phyloP scores from a whole-genome alignment of 768 basidiomycete species.

The Podaxis sp. region DNA sequence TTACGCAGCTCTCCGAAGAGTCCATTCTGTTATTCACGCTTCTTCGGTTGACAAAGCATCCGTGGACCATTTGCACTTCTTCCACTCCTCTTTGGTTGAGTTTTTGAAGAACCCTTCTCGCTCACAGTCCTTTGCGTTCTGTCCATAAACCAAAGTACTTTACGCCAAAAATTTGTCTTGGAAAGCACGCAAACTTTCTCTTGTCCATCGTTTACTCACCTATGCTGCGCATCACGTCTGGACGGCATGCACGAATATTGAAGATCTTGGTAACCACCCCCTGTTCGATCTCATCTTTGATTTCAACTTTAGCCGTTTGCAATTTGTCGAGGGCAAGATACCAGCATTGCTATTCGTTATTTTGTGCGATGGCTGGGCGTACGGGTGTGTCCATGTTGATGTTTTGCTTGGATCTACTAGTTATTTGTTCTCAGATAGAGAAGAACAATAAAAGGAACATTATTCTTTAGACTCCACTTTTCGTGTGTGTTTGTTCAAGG shows the following conservation, averaged over 20 bases:
- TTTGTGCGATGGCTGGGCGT: background rate
- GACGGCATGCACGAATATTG: background rate
- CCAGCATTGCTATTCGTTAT: background rate
- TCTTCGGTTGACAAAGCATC: background rate
- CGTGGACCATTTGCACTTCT: background rate
- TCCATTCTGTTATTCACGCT: background rate
- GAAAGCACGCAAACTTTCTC: background rate
- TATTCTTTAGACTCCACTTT: background rate
- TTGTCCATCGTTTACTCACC: background rate
- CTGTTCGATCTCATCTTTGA: background rate
- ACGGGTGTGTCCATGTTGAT: background rate
- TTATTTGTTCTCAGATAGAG: background rate
- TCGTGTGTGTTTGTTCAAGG: background rate
- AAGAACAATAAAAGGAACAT: background rate
- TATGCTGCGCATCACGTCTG: constrained; percentile 1
- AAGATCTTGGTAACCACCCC: background rate
- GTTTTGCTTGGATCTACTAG: background rate
- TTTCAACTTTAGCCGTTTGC: background rate
- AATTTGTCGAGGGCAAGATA: background rate
- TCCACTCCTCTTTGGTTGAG: background rate
- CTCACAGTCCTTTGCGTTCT: background rate
- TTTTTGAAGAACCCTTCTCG: background rate
- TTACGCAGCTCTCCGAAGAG: background rate
- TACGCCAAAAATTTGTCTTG: background rate
- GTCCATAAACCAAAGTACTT: background rate